Base-by-base conservation (phyloP, 1,284 basidiomycete genomes). In the Ceratorhiza oryzae-sativae region DNA sequence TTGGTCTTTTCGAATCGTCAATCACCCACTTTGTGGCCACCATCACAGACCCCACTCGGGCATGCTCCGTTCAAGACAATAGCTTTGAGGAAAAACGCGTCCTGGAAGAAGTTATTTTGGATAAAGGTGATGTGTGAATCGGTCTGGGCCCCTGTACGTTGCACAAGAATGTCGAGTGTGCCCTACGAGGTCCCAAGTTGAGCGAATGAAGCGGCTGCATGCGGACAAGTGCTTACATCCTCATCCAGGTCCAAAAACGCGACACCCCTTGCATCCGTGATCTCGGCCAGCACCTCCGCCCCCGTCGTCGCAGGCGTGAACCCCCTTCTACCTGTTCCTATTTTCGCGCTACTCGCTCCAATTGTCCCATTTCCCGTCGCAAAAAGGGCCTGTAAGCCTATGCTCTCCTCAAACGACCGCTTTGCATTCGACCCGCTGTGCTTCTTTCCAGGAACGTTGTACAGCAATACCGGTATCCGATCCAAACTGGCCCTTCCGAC, bases 31-130 rank as follows among this genome's bases (percentile, higher is more conserved):
- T 90, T 89, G 78, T 94, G 95, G 72, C 90, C 88, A 3, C 82
- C 77, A 0, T 83, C 63, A n/a, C 59, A 97, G 81, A 88, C 88
- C 0, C 89, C 88, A 61, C 90, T 90, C 67, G 89, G 85, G 77
- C 97, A 99, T 0, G 95, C 97, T 12, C 95, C 95, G 77, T 98
- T 98, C 41, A 98, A 81, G 1, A 97, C 94, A 62, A 97, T 92
- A 0, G 95, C 93, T 79, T 98, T 98, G 72, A 99, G 85, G 87
- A 99, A 99, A 84, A 99, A 99, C 0, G 97, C 96, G 77, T 99
- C 97, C 78, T 96, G 95, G 79, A 97, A 99, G 78, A 95, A 95
- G 81, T 98, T 98, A 80, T 99, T 99, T 81, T 97, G 95, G 48
- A 99, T 84, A 77, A 99, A 98, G 1, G 89, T 81, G 15, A 95